Evolutionary conservation across 2,329 filamentous ascomycete genomes (phyloP).

Genomic region (Knufia petricola): DNA sequence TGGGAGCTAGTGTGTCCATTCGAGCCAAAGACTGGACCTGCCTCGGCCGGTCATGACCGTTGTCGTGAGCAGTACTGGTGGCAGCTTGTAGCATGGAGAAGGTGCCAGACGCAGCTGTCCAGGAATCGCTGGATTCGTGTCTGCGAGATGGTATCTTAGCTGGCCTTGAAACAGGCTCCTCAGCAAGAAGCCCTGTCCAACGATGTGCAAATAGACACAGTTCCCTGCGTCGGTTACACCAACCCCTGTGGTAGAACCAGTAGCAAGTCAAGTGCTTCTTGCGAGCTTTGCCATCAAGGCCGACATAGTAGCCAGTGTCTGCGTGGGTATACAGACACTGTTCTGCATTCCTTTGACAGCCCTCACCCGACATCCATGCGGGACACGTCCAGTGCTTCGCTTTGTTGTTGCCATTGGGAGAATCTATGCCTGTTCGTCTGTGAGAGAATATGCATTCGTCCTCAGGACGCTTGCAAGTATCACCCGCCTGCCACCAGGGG

Average conservation of each 20-base stretch:
- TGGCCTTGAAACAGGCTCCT: slow-evolving; percentile 8
- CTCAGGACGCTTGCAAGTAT: slow-evolving; percentile 10
- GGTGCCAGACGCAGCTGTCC: too few species aligned
- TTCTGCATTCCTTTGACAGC: slow-evolving; percentile 2
- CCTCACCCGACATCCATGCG: slow-evolving; percentile 1
- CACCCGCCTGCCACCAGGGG: slow-evolving; percentile 10
- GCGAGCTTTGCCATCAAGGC: slow-evolving; percentile 7
- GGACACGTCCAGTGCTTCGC: slow-evolving; percentile 16
- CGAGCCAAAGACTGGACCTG: too few species aligned
- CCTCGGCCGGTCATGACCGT: too few species aligned
- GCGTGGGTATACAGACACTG: slow-evolving; percentile 13
- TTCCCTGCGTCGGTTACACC: slow-evolving; percentile 5
- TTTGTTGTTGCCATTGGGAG: background rate
- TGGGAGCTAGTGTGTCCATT: too few species aligned
- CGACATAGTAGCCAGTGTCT: slow-evolving; percentile 14
- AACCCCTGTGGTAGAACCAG: slow-evolving; percentile 10
- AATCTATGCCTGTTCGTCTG: slow-evolving; percentile 11
- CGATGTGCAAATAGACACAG: slow-evolving; percentile 14
- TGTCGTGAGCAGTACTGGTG: too few species aligned
- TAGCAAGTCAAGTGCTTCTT: slow-evolving; percentile 17
- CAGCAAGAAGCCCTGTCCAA: slow-evolving; percentile 13
- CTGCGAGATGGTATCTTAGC: background rate
- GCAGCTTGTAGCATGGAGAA: too few species aligned
- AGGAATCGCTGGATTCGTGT: too few species aligned
- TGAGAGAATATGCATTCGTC: slow-evolving; percentile 16